Base-by-base conservation (phyloP, 208 protist species). In the Acanthamoeba divionensis region DNA sequence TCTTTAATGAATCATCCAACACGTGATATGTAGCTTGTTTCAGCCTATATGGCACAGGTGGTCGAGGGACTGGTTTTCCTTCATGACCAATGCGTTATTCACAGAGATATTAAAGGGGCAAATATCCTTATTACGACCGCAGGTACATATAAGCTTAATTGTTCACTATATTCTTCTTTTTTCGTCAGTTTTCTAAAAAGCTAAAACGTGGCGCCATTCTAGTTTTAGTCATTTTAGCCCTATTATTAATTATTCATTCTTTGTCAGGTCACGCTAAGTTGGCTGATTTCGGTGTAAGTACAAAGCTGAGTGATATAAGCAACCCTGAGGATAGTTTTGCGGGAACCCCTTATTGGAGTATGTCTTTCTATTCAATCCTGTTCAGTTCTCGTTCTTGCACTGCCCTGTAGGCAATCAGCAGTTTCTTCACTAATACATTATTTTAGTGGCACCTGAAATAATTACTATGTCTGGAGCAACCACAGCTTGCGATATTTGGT, bases 231-330 rank as follows among this genome's bases (percentile, higher is more conserved):
- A n/a, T n/a, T n/a, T n/a, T n/a, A n/a, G n/a, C n/a, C n/a, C n/a
- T n/a, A n/a, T n/a, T n/a, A n/a, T n/a, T n/a, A n/a, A n/a, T n/a
- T n/a, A n/a, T n/a, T n/a, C n/a, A n/a, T n/a, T n/a, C n/a, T n/a
- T n/a, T n/a, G n/a, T n/a, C n/a, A n/a, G n/a, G n/a, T n/a, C n/a
- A n/a, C n/a, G n/a, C n/a, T n/a, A 99, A 99, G 91, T 95, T 99
- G 33, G 97, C 98, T 0, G 98, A 99, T 93, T 99, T 99, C 94
- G 98, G 98, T 73, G 97, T 99, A 57, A 97, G 98, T 94, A 98
- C 97, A 93, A 97, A 95, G 96, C 94, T 95, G 0, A 91, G 93
- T 55, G 73, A 62, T 0, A 26, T n/a, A 15, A 57, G 55, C 18
- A 44, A 80, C 24, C 69, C 36, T 2, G 41, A 38, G 1, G 21